These are phyloP conservation scores for Pseudocercospora crystallina DNA, from an alignment of 2,329 filamentous ascomycete genomes.

Conservation along the genomic window DNA sequence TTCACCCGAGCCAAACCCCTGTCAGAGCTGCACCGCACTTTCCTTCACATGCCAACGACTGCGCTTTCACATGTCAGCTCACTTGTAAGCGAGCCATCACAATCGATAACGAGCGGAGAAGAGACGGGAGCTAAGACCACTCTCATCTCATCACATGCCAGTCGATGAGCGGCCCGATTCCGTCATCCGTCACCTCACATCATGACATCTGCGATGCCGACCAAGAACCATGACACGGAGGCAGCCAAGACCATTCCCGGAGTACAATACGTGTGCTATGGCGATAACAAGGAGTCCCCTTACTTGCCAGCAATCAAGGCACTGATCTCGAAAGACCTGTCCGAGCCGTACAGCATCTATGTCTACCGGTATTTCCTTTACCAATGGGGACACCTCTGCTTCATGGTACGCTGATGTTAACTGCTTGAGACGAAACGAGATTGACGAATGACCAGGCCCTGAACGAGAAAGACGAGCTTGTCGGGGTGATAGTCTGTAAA, in stretches of 20 bases:
- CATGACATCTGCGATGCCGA: background rate
- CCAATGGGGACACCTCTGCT: slow-evolving; percentile 97
- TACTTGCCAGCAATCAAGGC: slow-evolving; percentile 85
- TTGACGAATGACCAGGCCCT: slow-evolving; percentile 41
- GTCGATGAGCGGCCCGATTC: background rate
- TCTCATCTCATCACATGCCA: too few relatives aligned
- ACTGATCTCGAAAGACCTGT: slow-evolving; percentile 92
- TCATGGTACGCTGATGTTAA: slow-evolving; percentile 63
- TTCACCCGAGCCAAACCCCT: background rate
- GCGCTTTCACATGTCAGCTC: too few relatives aligned
- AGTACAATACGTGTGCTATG: slow-evolving; percentile 59
- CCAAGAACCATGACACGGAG: background rate
- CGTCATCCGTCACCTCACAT: too few relatives aligned
- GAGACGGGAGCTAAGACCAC: too few relatives aligned
- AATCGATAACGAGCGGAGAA: too few relatives aligned
- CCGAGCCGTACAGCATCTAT: slow-evolving; percentile 98
- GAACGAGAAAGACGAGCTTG: slow-evolving; percentile 61
- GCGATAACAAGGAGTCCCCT: slow-evolving; percentile 57
- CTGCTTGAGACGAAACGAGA: background rate
- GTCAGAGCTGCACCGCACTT: background rate
- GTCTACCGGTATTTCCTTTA: slow-evolving; percentile 98
- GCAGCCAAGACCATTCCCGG: slow-evolving; percentile 7
- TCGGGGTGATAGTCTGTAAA: slow-evolving; percentile 93
- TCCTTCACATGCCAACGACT: slow-evolving; percentile 1
- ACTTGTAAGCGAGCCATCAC: too few relatives aligned